These are phyloP conservation scores for Pterocarpus macrocarpus DNA, from an alignment of 306 rosid species.

Conservation along the genomic window DNA sequence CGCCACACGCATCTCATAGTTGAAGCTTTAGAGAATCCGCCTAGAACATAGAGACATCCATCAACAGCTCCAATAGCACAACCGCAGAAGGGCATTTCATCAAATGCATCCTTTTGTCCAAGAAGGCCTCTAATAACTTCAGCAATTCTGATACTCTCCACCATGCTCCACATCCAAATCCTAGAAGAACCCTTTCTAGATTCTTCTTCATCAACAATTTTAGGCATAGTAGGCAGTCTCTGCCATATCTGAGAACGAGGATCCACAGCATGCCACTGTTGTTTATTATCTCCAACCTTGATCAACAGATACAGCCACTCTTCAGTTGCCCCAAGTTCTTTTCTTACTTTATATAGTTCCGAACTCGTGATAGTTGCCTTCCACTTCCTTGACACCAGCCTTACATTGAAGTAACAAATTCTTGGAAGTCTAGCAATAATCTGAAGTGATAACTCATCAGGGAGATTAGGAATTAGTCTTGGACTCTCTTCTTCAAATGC, in stretches of 20 bases:
- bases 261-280: conserved; percentile 83
- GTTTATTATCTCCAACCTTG: conserved; percentile 73
- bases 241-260: conserved; percentile 84
- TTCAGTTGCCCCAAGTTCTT: conserved; percentile 83
- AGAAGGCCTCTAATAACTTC: conserved; percentile 84
- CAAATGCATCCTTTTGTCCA: conserved; percentile 76
- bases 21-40: conserved; percentile 86
- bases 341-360: conserved; percentile 74
- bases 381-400: conserved; percentile 85
- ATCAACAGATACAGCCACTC: conserved; percentile 92
- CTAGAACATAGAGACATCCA: conserved; percentile 90
- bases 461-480: conserved; percentile 83
- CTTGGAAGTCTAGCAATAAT: conserved; percentile 93
- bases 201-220: conserved; percentile 63
- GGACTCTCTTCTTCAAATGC: conserved; percentile 65
- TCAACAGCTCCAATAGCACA: conserved; percentile 85
- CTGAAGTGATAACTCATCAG: conserved; percentile 91
- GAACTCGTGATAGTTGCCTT: conserved; percentile 65
- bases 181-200: conserved; percentile 62
- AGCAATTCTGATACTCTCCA: conserved; percentile 75
- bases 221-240: conserved; percentile 85
- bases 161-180: conserved; percentile 82
- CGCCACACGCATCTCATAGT: conserved; percentile 87
- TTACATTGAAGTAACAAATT: conserved; percentile 64
- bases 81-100: conserved; percentile 91